Percentiles rank a stretch among this genome's conserved stretches.
phyloP scores from a whole-genome alignment of 139 green algal genomes.

The Spirogloea muscicola region DNA sequence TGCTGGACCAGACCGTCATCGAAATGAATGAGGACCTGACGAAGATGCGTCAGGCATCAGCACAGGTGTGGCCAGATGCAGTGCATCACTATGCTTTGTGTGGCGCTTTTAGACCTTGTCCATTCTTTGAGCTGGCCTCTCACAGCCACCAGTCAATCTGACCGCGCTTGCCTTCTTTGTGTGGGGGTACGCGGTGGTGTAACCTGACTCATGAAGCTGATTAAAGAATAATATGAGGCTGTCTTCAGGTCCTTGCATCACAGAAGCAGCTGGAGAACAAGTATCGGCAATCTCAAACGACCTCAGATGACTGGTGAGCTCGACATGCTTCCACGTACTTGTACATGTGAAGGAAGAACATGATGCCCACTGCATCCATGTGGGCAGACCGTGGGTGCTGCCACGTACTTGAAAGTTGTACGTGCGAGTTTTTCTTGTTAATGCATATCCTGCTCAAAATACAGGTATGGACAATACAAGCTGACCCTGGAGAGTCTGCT shows the following conservation, averaged over 20 bases:
- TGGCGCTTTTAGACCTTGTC: no score
- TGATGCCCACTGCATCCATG: not conserved
- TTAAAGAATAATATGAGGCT: not conserved
- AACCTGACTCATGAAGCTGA: not conserved
- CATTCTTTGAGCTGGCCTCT: no score
- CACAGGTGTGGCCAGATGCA: constrained; percentile 62
- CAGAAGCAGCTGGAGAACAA: constrained; percentile 97
- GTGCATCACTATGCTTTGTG: constrained; percentile 47
- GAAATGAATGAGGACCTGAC: constrained; percentile 98
- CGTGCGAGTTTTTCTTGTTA: no score
- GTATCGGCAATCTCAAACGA: constrained; percentile 76
- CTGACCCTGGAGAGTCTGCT: no score
- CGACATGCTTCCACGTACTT: not conserved
- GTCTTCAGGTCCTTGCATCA: constrained; percentile 77
- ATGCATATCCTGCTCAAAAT: no score
- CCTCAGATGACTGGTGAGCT: constrained; percentile 63
- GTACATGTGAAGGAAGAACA: no score
- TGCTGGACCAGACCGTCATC: constrained; percentile 92
- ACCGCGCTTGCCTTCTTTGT: no score
- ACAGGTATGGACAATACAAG: no score
- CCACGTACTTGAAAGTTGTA: no score
- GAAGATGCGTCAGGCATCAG: constrained; percentile 93
- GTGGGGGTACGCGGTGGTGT: no score
- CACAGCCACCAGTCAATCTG: no score
- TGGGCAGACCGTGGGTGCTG: no score